Evolutionary conservation across 352 stramenopile genomes (phyloP), one percentile per base, ranked within the genome.

Genomic region (Thalassiosira hispida): DNA sequence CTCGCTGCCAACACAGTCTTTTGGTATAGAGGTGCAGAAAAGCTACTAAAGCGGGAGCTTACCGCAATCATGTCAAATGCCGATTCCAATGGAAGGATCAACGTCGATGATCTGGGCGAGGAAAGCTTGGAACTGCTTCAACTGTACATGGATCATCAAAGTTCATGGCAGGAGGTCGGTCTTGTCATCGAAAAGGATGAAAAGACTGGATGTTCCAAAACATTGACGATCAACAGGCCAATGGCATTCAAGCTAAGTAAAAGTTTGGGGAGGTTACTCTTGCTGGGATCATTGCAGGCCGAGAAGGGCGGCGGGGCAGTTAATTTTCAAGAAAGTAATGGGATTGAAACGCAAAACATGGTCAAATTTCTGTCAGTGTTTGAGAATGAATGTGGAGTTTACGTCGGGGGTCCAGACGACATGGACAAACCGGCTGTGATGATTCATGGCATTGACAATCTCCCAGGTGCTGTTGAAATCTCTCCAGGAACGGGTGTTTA

Each of bases 121-220:
- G 72, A 88, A 18, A 64, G 47, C 47, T 31, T 76, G 11, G 83
- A 91, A 64, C 53, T 92, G 38, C 61, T 92, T 18, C 23, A 73
- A 40, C 47, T 89, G 16, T 92, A 88, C 68, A 66, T 91, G 47
- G 79, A 92, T 40, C 75, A 92, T 57, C 84, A 91, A 66, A 63
- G 89, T 64, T 74, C 76, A 8, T 92, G 87, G 87, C 87, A 92
- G 73, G 81, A 91, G 72, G 87, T 92, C 2, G 89, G 84, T 77
- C 62, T 92, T 2, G 77, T 91, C 0, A 47, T 85, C 3, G 79
- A 90, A 55, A 59, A 55, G 22, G 47, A 84, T 35, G 74, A 83
- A 35, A 57, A 27, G 22, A 40, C n/a, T 7, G 73, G 73, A 40
- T 63, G 11, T 23, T 60, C 81, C 4, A 81, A 59, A 61, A 81